Evolutionary conservation across 495 filamentous ascomycete genomes (phyloP), one percentile per base, ranked within the genome.

Genomic region (Podospora conica): DNA sequence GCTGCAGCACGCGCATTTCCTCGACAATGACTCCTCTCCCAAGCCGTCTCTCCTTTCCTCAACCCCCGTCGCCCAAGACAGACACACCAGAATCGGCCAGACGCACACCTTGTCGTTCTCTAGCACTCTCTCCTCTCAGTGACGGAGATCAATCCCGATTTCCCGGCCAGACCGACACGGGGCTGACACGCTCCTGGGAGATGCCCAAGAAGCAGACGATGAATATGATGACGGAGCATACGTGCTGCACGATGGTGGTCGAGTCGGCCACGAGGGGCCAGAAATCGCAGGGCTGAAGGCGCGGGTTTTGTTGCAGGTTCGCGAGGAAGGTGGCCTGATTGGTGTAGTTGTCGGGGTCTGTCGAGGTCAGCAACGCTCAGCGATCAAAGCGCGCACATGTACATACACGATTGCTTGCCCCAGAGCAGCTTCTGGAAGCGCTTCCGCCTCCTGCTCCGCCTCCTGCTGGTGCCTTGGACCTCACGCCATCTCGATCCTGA

Each of bases 271-370:
- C 91, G 5, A 98, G 83, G 3, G 93, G 91, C 93, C 96, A 98
- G 80, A 98, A 98, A 74, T 98, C 92, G 73, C 98, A 98, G 0
- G 95, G 93, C 55, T 93, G 89, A 53, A 98, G 87, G 20, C 93
- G 88, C 15, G 94, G 95, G 75, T 98, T 98, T 24, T 93, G 89
- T 75, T 98, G 96, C 10, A 98, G 85, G 68, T 97, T 91, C 71
- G 95, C 93, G 64, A 98, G 89, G 71, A 98, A 98, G 23, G 93
- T 96, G 56, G 90, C 88, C 74, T 93, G 91, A 75, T 98, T 96
- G 58, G 96, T 98, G 77, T 97, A 98, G 75, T 98, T 98, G 78
- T 98, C 95, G 21, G 96, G 94, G 76, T 96, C 92, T 96, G 67
- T 21, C 23, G 15, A 25, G 23, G 31, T 40, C 11, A 56, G 63